These are phyloP conservation scores for Aspergillus conjunctus DNA, from an alignment of 495 filamentous ascomycete species.

Conservation along the genomic window DNA sequence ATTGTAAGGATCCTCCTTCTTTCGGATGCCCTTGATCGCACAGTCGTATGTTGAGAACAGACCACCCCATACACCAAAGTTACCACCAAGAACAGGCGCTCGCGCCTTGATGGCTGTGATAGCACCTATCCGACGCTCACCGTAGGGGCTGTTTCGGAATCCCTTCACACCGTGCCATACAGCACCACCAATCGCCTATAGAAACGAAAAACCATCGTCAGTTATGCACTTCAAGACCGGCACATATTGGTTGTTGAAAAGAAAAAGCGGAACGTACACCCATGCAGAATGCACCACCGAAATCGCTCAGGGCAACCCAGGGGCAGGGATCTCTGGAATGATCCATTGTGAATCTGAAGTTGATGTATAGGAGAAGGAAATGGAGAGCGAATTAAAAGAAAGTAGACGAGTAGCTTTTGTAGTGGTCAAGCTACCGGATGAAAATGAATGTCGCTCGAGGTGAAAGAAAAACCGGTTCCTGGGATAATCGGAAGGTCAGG, in stretches of 20 bases:
- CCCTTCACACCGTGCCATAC: constrained; percentile 99
- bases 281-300: constrained; percentile 97
- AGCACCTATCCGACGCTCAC: constrained; percentile 92
- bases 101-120: constrained; percentile 96
- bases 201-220: constrained; percentile 10
- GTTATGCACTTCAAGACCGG: constrained; percentile 14
- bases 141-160: constrained; percentile 84
- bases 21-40: constrained; percentile 90
- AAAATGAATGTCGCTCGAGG: constrained; percentile 11
- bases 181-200: constrained; percentile 74
- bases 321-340: constrained; percentile 95
- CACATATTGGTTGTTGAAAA: neutral
- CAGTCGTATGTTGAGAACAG: constrained; percentile 94
- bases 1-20: constrained; percentile 98
- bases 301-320: constrained; percentile 94
- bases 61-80: constrained; percentile 97
- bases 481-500: constrained; percentile 6
- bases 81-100: constrained; percentile 92
- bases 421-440: constrained; percentile 15
- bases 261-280: constrained; percentile 63
- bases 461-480: constrained; percentile 8
- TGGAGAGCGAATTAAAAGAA: constrained; percentile 14
- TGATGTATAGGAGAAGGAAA: constrained; percentile 1
- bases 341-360: constrained; percentile 65
- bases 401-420: constrained; percentile 18